Conservation (phyloP, 116 monocot species). For the Phalaenopsis hybrid region DNA sequence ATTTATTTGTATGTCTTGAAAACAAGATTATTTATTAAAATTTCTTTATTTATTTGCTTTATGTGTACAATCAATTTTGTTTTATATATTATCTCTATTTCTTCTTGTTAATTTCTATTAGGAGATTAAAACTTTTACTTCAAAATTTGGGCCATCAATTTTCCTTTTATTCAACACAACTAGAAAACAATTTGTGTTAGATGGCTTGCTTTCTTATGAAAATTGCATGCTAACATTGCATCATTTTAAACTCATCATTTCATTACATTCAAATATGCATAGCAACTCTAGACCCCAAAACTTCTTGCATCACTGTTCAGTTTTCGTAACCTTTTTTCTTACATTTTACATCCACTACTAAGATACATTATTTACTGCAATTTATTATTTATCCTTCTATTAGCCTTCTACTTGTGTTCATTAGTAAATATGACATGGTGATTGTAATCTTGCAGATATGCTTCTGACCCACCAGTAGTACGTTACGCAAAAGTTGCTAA, state of each 20-base stretch:
- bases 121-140: not conserved
- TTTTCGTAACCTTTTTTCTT: not conserved
- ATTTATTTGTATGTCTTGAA: not conserved
- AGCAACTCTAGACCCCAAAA: not conserved
- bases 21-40: not conserved
- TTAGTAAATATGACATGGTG: not conserved
- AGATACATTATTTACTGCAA: not conserved
- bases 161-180: not conserved
- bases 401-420: not conserved
- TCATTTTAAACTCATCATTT: not conserved
- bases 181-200: not conserved
- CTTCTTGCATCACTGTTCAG: not conserved
- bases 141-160: not conserved
- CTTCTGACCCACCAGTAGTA: slow-evolving; percentile 31
- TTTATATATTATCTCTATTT: too few species aligned
- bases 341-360: not conserved
- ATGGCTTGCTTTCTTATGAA: not conserved
- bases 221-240: not conserved
- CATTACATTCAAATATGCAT: not conserved
- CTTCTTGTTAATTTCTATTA: not conserved
- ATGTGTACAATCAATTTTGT: not conserved
- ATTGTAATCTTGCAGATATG: slow-evolving; percentile 32
- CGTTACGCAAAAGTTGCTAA: slow-evolving; percentile 65
- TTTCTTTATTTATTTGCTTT: not conserved
- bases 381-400: not conserved